Percentiles rank a stretch among this genome's conserved stretches.
These are phyloP conservation scores for Urochloa ruziziensis DNA, from an alignment of 176 grass and related monocot genomes.

Conservation along the genomic window DNA sequence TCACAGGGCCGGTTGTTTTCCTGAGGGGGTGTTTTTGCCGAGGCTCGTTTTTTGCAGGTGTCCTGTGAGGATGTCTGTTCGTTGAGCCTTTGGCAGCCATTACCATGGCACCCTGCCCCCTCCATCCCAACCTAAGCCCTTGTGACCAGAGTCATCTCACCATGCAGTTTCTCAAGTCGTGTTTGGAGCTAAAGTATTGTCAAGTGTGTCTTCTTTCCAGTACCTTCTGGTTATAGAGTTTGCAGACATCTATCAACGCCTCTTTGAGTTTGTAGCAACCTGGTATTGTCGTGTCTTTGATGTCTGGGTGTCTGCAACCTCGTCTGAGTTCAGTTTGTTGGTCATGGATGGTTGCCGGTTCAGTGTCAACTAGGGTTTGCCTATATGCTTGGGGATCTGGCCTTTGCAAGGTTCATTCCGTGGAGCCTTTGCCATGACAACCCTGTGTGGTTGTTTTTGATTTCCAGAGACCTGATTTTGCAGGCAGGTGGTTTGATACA, in stretches of 20 bases:
- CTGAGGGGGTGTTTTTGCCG: slow-evolving; percentile 36
- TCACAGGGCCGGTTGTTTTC: slow-evolving; percentile 60
- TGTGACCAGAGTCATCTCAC: slow-evolving; percentile 38
- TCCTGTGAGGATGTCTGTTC: slow-evolving; percentile 49
- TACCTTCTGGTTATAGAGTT: slow-evolving; percentile 39
- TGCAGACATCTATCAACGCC: slow-evolving; percentile 7
- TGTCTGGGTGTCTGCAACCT: slow-evolving; percentile 32
- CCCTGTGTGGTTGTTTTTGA: slow-evolving; percentile 79
- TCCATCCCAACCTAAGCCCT: slow-evolving; percentile 52
- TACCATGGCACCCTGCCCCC: slow-evolving; percentile 34
- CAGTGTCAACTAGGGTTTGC: slow-evolving; percentile 54
- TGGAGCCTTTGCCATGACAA: slow-evolving; percentile 57
- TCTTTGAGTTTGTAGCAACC: slow-evolving; percentile 32
- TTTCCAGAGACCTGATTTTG: slow-evolving; percentile 61
- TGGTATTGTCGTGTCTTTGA: slow-evolving; percentile 18
- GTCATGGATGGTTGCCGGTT: slow-evolving; percentile 54
- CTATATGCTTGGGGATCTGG: slow-evolving; percentile 54
- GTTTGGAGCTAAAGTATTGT: slow-evolving; percentile 48
- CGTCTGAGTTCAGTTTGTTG: slow-evolving; percentile 21
- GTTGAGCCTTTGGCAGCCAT: slow-evolving; percentile 51
- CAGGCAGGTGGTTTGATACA: slow-evolving; percentile 46
- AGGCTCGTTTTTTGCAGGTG: slow-evolving; percentile 69
- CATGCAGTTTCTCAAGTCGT: slow-evolving; percentile 56
- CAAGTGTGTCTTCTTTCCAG: slow-evolving; percentile 39
- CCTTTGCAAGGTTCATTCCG: slow-evolving; percentile 34